Evolutionary conservation across 345 rosid genomes (phyloP).

Genomic region (Erucastrum elatum): DNA sequence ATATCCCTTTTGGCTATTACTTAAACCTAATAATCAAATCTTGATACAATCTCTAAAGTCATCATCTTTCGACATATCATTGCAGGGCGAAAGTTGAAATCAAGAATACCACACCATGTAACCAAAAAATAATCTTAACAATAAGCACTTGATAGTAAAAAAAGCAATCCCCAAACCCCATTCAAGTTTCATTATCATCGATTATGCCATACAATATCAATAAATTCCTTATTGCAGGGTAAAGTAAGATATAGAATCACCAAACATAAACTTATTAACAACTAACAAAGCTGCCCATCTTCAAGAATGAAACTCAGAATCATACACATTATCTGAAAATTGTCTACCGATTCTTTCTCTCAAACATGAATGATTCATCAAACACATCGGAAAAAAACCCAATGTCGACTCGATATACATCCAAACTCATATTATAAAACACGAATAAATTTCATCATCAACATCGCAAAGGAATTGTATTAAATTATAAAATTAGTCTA

Average conservation of each 20-base stretch:
- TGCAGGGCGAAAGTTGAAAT: neutral
- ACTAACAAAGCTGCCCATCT: neutral
- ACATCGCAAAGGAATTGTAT: neutral
- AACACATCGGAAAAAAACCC: neutral
- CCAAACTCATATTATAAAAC: neutral
- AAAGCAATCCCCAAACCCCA: neutral
- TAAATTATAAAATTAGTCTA: neutral
- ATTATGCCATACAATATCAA: constrained; percentile 1
- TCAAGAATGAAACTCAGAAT: neutral
- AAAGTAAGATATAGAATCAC: neutral
- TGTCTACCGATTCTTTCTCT: neutral
- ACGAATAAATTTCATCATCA: neutral
- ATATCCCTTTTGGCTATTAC: neutral
- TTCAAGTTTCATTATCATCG: constrained; percentile 1
- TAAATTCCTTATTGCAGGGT: neutral
- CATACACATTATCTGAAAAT: neutral
- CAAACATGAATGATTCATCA: neutral
- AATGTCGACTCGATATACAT: neutral
- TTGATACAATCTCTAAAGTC: neutral
- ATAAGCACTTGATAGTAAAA: neutral
- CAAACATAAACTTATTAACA: neutral
- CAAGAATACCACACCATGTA: neutral
- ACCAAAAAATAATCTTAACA: neutral
- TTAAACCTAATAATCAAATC: neutral
- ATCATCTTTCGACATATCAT: neutral